phyloP scores from a whole-genome alignment of 2,329 filamentous ascomycete genomes.

The Thielaviopsis populi region DNA sequence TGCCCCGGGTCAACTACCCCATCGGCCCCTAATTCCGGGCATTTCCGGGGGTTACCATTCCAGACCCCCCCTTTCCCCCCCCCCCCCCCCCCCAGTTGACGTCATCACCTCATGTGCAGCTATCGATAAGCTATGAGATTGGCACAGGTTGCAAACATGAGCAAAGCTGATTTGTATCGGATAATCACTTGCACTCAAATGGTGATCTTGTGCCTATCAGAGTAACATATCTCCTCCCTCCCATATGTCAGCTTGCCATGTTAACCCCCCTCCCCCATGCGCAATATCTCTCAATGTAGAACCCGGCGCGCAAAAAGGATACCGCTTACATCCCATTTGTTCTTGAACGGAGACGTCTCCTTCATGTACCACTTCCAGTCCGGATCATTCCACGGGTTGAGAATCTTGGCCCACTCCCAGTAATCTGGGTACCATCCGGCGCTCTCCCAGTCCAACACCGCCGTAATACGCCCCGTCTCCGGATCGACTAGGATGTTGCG shows the following conservation, averaged over 20 bases:
- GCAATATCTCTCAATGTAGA: background rate
- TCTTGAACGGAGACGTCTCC: slow-evolving; percentile 3
- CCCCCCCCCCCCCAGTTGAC: background rate
- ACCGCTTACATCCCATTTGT: background rate
- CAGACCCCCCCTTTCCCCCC: too few species aligned
- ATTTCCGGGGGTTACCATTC: too few species aligned
- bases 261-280: too few species aligned
- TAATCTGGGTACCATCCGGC: slow-evolving; percentile 25
- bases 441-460: slow-evolving; percentile 45
- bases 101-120: background rate
- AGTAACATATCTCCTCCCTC: background rate
- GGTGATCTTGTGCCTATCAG: background rate
- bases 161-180: background rate
- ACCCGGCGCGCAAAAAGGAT: slow-evolving; percentile 1
- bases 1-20: too few species aligned
- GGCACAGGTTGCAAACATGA: background rate
- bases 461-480: slow-evolving; percentile 31
- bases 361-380: slow-evolving; percentile 8
- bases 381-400: slow-evolving; percentile 5
- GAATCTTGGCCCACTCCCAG: slow-evolving; percentile 24
- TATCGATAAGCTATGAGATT: background rate
- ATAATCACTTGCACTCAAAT: too few species aligned
- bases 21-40: too few species aligned
- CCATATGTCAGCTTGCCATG: too few species aligned
- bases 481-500: slow-evolving; percentile 25